Evolutionary conservation across 2,329 filamentous ascomycete species (phyloP), one percentile per base, ranked within the genome.

Genomic region (Aspergillus sp.): DNA sequence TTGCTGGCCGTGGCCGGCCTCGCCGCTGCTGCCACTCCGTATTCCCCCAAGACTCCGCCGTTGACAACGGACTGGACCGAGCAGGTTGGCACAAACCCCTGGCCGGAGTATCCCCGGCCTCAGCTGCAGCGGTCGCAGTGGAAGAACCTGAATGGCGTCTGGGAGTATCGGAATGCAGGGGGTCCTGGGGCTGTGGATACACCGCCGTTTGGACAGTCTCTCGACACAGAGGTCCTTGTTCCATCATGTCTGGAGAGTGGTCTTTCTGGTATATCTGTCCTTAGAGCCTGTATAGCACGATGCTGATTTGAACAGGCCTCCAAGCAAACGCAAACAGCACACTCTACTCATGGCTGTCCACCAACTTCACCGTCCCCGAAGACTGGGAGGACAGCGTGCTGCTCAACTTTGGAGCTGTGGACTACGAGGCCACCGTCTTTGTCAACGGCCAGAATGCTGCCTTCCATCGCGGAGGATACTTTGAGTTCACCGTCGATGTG

Each of bases 381-480:
- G 62, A 68, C 4, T 82, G 80, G 79, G 68, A 70, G 6, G 69
- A 78, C 52, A 70, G 70, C 11, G 68, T 80, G 3, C 61, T 82
- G 11, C 70, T 82, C 12, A 80, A 80, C 55, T 82, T 82, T 49
- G 80, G 75, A 19, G 80, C 80, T 4, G 79, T 82, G 7, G 80
- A 82, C 60, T 83, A 81, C 57, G 78, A 82, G 64, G 75, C 76
- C 4, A 79, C 77, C 0, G 81, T 88, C 1, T 87, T 82, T 57
- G 74, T 88, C 62, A 87, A 87, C 62, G 82, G 82, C 3, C 65
- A 79, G 23, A 60, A 80, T 19, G 81, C 80, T 3, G 81, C 78
- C 0, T 80, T 78, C 52, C 78, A 89, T 61, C 75, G 79, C 1
- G 86, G 86, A 23, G 86, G 86, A 0, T 88, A 88, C 64, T 86